Evolutionary conservation across 371 early-diverging fungal genomes (phyloP).

Genomic region (Actinomortierella wolfii): DNA sequence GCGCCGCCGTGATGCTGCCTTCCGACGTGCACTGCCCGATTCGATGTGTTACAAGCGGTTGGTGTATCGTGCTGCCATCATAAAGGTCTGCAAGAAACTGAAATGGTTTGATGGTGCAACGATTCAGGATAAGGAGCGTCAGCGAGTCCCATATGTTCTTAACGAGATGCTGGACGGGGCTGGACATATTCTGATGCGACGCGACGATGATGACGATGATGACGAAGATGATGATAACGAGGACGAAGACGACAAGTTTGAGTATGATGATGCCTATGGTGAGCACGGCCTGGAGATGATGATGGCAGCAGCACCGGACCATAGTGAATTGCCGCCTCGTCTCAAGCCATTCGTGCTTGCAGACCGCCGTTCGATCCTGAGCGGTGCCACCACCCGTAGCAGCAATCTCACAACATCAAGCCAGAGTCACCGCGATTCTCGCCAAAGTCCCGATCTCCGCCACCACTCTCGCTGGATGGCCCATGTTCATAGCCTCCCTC

Average conservation of each 20-base stretch:
- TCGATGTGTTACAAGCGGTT: slow-evolving; percentile 51
- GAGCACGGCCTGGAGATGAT: slow-evolving; percentile 7
- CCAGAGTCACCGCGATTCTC: no score
- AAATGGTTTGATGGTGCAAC: slow-evolving; percentile 51
- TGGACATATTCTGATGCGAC: no score
- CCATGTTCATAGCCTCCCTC: no score
- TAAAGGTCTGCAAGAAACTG: slow-evolving; percentile 50
- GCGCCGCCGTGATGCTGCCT: slow-evolving; percentile 49
- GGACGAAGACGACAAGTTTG: slow-evolving; percentile 35
- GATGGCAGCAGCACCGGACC: no score
- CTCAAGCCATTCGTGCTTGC: no score
- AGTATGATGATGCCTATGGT: slow-evolving; percentile 12
- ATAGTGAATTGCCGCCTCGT: no score
- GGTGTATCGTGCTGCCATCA: slow-evolving; percentile 52
- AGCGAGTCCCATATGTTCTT: slow-evolving; percentile 27
- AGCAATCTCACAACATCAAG: no score
- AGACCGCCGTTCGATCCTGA: no score
- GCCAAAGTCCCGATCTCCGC: no score
- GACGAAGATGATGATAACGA: slow-evolving; percentile 6
- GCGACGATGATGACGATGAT: slow-evolving; percentile 31
- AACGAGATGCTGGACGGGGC: slow-evolving; percentile 15
- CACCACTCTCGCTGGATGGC: no score
- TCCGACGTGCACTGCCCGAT: slow-evolving; percentile 43
- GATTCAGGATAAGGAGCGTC: slow-evolving; percentile 30
- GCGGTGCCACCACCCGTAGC: no score